Evolutionary conservation across 225 moss, liverwort and hornwort species (phyloP).

Genomic region (Pleurozium schreberi): DNA sequence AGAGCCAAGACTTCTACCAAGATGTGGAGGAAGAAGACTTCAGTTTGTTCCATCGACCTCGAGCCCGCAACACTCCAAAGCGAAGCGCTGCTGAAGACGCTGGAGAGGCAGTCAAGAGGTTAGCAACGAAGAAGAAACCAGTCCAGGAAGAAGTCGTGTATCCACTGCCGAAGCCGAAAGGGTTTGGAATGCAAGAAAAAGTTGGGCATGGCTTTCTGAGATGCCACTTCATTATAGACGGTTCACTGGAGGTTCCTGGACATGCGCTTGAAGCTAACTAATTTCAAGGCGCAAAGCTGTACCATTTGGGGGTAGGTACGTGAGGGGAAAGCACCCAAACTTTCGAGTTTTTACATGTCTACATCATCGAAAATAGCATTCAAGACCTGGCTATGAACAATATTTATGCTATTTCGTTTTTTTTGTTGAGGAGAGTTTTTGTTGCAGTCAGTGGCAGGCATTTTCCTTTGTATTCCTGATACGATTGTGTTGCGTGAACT

Average conservation of each 20-base stretch:
- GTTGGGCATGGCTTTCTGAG: slow-evolving; percentile 22
- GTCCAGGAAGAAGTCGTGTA: not conserved
- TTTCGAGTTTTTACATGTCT: not conserved
- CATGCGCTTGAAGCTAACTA: not conserved
- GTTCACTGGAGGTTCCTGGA: slow-evolving; percentile 8
- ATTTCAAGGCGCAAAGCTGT: not conserved
- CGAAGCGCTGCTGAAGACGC: slow-evolving; percentile 7
- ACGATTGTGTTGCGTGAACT: not conserved
- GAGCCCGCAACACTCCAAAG: slow-evolving; percentile 12
- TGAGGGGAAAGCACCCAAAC: not conserved
- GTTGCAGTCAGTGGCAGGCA: not conserved
- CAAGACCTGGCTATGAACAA: not conserved
- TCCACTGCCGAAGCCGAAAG: not conserved
- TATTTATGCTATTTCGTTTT: not conserved
- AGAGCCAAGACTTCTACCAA: slow-evolving; percentile 16
- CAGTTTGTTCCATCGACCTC: slow-evolving; percentile 21
- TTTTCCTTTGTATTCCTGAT: not conserved
- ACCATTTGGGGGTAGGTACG: not conserved
- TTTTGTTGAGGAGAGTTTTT: not conserved
- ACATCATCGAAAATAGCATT: not conserved
- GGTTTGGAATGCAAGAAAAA: slow-evolving; percentile 7
- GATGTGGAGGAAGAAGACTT: slow-evolving; percentile 28
- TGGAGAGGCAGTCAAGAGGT: not conserved
- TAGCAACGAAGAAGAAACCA: slow-evolving; percentile 2
- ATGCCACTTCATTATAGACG: slow-evolving; percentile 26